A percentile compares a stretch with the other conserved stretches of the same genome.
Evolutionary conservation across 176 grass and related monocot species (phyloP).

Genomic region (Oryza meyeriana): DNA sequence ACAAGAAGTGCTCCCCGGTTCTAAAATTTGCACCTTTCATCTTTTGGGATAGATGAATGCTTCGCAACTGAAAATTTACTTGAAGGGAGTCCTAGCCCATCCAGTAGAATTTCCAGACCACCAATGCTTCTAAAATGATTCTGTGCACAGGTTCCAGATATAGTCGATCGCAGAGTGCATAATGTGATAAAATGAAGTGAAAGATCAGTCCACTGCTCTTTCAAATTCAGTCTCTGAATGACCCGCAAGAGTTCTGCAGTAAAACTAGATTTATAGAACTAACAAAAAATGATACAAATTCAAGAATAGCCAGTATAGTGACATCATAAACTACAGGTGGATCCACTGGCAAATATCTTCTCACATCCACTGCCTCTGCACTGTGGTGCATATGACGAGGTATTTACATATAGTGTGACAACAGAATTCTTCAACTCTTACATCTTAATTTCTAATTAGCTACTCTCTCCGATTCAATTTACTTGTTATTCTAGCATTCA

Average conservation of each 20-base stretch:
- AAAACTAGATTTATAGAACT: slow-evolving; percentile 24
- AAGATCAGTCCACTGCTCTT: slow-evolving; percentile 72
- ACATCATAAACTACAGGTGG: slow-evolving; percentile 5
- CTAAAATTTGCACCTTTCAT: slow-evolving; percentile 50
- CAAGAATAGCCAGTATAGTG: neutral
- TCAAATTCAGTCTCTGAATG: slow-evolving; percentile 75
- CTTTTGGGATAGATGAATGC: slow-evolving; percentile 49
- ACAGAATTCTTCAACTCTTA: neutral
- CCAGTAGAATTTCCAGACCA: slow-evolving; percentile 82
- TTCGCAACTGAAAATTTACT: slow-evolving; percentile 67
- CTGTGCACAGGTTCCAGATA: slow-evolving; percentile 67
- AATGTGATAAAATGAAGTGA: slow-evolving; percentile 85
- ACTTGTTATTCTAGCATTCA: no score
- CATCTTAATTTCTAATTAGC: no score
- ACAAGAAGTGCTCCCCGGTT: neutral
- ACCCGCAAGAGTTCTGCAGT: slow-evolving; percentile 81
- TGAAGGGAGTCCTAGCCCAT: slow-evolving; percentile 82
- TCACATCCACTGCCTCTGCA: neutral
- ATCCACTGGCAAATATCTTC: neutral
- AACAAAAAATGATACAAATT: slow-evolving; percentile 24
- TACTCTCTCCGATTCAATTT: no score
- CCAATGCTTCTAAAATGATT: slow-evolving; percentile 99
- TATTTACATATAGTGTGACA: neutral
- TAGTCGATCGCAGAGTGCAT: slow-evolving; percentile 60
- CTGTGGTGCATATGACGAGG: neutral